Evolutionary conservation across 345 rosid species (phyloP).

Genomic region (Microcos paniculata): DNA sequence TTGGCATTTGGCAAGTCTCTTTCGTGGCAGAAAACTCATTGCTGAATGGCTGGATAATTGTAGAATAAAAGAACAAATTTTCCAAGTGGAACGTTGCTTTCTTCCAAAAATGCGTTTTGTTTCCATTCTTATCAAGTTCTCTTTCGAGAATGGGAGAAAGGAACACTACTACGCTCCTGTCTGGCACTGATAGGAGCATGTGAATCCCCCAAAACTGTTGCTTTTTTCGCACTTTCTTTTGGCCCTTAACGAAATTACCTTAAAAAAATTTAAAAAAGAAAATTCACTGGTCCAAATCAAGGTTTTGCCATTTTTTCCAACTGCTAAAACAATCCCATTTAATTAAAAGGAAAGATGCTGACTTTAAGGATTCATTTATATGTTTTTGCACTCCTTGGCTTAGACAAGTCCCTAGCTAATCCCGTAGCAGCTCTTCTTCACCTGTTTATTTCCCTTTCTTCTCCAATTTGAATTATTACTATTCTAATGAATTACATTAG

Average conservation of each 20-base stretch:
- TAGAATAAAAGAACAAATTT: neutral
- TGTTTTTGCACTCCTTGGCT: neutral
- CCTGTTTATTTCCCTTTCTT: neutral
- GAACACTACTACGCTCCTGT: neutral
- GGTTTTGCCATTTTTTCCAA: neutral
- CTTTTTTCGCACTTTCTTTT: neutral
- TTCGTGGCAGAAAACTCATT: neutral
- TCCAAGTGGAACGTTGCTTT: conserved; percentile 10
- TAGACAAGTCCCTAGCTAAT: neutral
- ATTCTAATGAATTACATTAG: neutral
- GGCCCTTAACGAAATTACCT: neutral
- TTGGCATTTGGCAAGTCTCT: neutral
- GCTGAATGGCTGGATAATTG: neutral
- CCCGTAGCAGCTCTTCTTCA: no score
- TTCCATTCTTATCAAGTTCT: neutral
- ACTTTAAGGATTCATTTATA: neutral
- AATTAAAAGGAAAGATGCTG: conserved; percentile 5
- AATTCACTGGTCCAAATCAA: neutral
- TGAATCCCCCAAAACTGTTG: conserved; percentile 7
- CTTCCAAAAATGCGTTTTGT: conserved; percentile 1
- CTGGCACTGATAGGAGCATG: conserved; percentile 9
- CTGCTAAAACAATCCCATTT: neutral
- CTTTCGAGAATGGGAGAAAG: neutral
- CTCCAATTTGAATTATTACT: neutral
- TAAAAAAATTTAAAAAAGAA: neutral